Conservation (phyloP, 2,329 filamentous ascomycete species). For the Fusarium lyarnte region DNA sequence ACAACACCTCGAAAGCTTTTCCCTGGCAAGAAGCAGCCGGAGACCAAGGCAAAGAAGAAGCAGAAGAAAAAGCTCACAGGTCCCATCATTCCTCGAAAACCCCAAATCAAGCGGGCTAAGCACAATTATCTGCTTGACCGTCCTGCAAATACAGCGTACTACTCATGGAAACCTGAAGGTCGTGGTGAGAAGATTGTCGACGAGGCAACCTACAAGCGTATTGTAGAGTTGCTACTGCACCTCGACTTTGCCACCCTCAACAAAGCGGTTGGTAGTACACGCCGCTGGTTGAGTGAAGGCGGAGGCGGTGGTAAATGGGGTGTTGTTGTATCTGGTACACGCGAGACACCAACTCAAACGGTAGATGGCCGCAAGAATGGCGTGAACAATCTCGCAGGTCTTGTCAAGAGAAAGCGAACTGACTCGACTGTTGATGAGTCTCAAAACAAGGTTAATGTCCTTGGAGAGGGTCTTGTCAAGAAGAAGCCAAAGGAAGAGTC, state of each 20-base stretch:
- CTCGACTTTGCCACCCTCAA: slow-evolving; percentile 76
- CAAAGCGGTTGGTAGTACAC: slow-evolving; percentile 71
- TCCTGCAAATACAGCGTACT: slow-evolving; percentile 68
- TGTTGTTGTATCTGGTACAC: slow-evolving; percentile 58
- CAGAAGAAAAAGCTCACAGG: slow-evolving; percentile 63
- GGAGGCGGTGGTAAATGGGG: slow-evolving; percentile 65
- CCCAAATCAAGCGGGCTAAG: slow-evolving; percentile 69
- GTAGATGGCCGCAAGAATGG: slow-evolving; percentile 10
- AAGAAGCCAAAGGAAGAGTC: slow-evolving; percentile 62
- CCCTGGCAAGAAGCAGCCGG: slow-evolving; percentile 34
- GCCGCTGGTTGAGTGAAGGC: slow-evolving; percentile 76
- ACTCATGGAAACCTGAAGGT: slow-evolving; percentile 70
- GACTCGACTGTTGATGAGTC: slow-evolving; percentile 36
- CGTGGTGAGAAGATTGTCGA: slow-evolving; percentile 72
- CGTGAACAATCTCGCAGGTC: slow-evolving; percentile 59
- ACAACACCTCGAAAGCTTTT: slow-evolving; percentile 50
- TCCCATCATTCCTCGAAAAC: slow-evolving; percentile 69
- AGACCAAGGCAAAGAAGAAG: slow-evolving; percentile 41
- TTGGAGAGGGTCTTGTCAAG: slow-evolving; percentile 58
- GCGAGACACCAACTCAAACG: slow-evolving; percentile 36
- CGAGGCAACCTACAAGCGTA: slow-evolving; percentile 72
- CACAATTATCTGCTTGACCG: slow-evolving; percentile 60
- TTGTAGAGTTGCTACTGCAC: slow-evolving; percentile 74
- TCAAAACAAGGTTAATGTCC: slow-evolving; percentile 54
- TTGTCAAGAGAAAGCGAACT: slow-evolving; percentile 60